Conservation (phyloP, 2,329 filamentous ascomycete species). For the Albophoma yamanashiensis region DNA sequence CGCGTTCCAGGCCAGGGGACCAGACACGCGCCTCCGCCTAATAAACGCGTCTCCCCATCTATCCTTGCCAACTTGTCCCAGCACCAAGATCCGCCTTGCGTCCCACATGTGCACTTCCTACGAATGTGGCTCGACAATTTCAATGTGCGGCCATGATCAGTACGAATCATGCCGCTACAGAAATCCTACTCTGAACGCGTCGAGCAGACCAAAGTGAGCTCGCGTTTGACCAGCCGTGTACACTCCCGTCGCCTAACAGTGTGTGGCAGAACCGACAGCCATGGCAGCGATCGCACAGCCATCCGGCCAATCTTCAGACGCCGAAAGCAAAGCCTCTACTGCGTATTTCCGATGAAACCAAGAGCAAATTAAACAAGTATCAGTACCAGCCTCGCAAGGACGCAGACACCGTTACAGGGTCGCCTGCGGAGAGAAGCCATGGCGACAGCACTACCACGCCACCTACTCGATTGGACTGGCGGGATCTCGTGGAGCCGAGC, state of each 20-base stretch:
- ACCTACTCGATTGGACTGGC: slow-evolving; percentile 42
- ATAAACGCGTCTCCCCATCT: neutral
- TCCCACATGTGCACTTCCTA: neutral
- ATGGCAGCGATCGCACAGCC: slow-evolving; percentile 45
- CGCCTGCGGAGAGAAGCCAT: slow-evolving; percentile 3
- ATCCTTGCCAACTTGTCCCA: neutral
- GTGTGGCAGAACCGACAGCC: slow-evolving; percentile 25
- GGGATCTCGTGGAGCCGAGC: slow-evolving; percentile 42
- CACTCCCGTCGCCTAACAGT: slow-evolving; percentile 5
- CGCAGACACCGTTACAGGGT: slow-evolving; percentile 4
- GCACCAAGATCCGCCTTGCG: neutral
- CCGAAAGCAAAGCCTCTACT: slow-evolving; percentile 27
- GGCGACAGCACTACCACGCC: slow-evolving; percentile 29
- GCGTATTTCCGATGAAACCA: slow-evolving; percentile 47
- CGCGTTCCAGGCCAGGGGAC: neutral
- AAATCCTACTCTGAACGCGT: slow-evolving; percentile 29
- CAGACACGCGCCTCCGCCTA: neutral
- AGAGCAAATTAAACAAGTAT: slow-evolving; percentile 51
- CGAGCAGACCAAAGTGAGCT: slow-evolving; percentile 20
- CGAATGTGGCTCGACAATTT: slow-evolving; percentile 6
- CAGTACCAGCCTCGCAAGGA: slow-evolving; percentile 21
- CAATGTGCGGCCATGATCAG: slow-evolving; percentile 8
- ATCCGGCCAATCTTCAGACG: slow-evolving; percentile 28
- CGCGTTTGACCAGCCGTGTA: slow-evolving; percentile 1
- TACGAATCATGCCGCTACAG: slow-evolving; percentile 24